Evolutionary conservation across 1,284 basidiomycete genomes (phyloP).

Genomic region (Microbotryomycetes sp.): DNA sequence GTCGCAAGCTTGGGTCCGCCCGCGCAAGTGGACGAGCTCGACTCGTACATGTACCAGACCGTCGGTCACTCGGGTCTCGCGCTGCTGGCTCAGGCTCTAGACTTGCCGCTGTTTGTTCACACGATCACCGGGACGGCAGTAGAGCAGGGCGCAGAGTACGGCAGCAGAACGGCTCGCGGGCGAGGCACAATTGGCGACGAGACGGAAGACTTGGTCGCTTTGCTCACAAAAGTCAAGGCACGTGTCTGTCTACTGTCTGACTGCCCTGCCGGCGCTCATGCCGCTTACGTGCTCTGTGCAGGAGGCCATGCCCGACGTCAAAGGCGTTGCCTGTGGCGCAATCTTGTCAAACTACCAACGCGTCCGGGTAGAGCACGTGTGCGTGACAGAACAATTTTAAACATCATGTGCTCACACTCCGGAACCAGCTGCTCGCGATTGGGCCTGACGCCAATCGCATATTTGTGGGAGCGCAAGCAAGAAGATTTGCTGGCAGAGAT

Average conservation of each 20-base stretch:
- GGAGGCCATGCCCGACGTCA: slow-evolving; percentile 69
- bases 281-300: slow-evolving; percentile 39
- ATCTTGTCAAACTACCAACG: slow-evolving; percentile 97
- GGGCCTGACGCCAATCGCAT: slow-evolving; percentile 69
- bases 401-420: not conserved
- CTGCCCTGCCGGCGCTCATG: not conserved
- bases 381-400: not conserved
- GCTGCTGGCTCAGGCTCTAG: slow-evolving; percentile 74
- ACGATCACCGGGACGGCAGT: slow-evolving; percentile 75
- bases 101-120: slow-evolving; percentile 74
- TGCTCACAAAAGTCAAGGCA: slow-evolving; percentile 74
- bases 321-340: slow-evolving; percentile 88
- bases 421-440: slow-evolving; percentile 66
- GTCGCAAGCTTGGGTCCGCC: slow-evolving; percentile 81
- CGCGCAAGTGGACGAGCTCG: slow-evolving; percentile 74
- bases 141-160: slow-evolving; percentile 79
- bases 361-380: slow-evolving; percentile 95
- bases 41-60: slow-evolving; percentile 98
- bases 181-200: slow-evolving; percentile 54
- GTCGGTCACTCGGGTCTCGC: slow-evolving; percentile 93
- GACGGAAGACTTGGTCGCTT: slow-evolving; percentile 84
- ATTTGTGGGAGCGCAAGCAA: slow-evolving; percentile 92
- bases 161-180: slow-evolving; percentile 43
- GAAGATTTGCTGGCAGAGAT: slow-evolving; percentile 75
- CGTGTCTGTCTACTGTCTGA: slow-evolving; percentile 10